Evolutionary conservation across 306 rosid species (phyloP).

Genomic region (Neltuma alba): DNA sequence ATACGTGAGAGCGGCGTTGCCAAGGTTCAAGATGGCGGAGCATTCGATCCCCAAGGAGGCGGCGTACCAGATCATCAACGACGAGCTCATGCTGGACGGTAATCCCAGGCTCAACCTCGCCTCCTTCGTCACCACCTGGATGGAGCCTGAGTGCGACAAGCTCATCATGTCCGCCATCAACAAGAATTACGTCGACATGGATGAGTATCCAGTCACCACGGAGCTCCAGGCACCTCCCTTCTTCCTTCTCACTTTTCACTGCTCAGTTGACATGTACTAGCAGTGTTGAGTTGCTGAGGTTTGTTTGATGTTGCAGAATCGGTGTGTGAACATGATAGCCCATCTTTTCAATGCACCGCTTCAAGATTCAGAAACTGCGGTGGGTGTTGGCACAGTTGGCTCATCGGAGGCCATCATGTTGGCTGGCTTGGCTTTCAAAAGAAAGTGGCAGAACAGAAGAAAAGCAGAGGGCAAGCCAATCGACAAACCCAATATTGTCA

Average conservation of each 20-base stretch:
- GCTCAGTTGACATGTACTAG: neutral
- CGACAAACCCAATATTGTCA: constrained; percentile 92
- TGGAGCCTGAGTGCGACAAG: constrained; percentile 80
- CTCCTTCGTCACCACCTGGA: constrained; percentile 58
- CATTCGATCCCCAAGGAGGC: constrained; percentile 54
- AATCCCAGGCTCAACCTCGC: constrained; percentile 55
- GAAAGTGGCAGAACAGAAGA: constrained; percentile 83
- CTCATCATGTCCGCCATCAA: constrained; percentile 75
- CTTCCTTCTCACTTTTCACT: neutral
- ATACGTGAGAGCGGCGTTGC: constrained; percentile 74
- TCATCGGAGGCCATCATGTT: constrained; percentile 97
- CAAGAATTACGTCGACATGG: constrained; percentile 95
- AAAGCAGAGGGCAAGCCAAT: constrained; percentile 63
- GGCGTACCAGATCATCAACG: constrained; percentile 54
- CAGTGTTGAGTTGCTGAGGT: neutral
- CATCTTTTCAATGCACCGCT: constrained; percentile 92
- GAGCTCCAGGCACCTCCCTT: constrained; percentile 55
- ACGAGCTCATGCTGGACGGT: constrained; percentile 57
- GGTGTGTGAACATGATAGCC: constrained; percentile 96
- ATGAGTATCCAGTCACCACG: constrained; percentile 92
- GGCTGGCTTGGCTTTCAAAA: constrained; percentile 96
- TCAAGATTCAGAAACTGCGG: constrained; percentile 68
- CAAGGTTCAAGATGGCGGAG: constrained; percentile 57
- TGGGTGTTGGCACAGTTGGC: constrained; percentile 95
- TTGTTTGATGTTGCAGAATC: constrained; percentile 52